A percentile compares a stretch with the other conserved stretches of the same genome.
Conservation (phyloP, 2,329 filamentous ascomycete species). For the Periconia digitata region DNA sequence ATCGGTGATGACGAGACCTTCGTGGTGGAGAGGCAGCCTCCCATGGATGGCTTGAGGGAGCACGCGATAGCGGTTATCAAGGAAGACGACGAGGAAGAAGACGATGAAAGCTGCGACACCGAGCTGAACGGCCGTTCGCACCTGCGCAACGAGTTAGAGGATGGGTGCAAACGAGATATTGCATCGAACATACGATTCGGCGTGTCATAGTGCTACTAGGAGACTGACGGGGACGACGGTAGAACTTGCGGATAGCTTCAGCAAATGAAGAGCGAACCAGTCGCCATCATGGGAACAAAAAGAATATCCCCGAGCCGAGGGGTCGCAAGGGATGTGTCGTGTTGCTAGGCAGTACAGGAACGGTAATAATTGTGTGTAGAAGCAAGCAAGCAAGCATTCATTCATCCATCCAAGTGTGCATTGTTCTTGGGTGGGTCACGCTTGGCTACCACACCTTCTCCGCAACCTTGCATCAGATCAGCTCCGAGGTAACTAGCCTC, state of each 20-base stretch:
- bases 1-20: constrained; percentile 83
- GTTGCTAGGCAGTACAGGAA: not conserved
- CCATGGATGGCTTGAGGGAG: constrained; percentile 83
- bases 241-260: constrained; percentile 2
- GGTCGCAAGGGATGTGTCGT: constrained; percentile 3
- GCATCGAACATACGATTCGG: constrained; percentile 36
- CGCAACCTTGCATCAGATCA: not conserved
- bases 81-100: constrained; percentile 73
- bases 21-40: constrained; percentile 79
- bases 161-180: not conserved
- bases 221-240: constrained; percentile 3
- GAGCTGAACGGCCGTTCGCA: constrained; percentile 73
- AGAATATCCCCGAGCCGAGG: not conserved
- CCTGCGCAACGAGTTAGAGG: constrained; percentile 27
- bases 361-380: not conserved
- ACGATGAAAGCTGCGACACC: constrained; percentile 62
- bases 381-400: too few species aligned
- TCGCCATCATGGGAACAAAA: constrained; percentile 15
- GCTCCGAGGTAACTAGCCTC: too few species aligned
- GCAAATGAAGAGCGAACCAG: constrained; percentile 1
- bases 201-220: constrained; percentile 38
- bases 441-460: constrained; percentile 18
- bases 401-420: too few species aligned
- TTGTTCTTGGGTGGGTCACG: not conserved
- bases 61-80: constrained; percentile 86